Conservation (phyloP, 2,329 filamentous ascomycete species). For the Colletotrichum scovillei region DNA sequence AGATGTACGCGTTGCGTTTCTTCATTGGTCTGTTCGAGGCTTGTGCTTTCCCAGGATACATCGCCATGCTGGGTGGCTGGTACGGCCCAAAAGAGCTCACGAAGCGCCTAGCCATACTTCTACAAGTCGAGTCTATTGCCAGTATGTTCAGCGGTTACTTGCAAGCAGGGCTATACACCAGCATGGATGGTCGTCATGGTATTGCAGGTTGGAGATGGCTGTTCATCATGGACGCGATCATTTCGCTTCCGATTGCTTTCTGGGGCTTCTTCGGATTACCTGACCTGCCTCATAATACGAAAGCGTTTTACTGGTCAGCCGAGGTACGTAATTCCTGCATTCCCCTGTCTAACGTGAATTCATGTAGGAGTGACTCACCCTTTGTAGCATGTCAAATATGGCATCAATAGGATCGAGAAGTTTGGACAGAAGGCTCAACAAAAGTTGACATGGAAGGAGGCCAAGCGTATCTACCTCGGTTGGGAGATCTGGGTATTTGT, state of each 20-base stretch:
- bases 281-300: conserved; percentile 35
- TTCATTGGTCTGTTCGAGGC: conserved; percentile 54
- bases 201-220: conserved; percentile 52
- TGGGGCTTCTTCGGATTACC: conserved; percentile 39
- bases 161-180: conserved; percentile 61
- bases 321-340: neutral
- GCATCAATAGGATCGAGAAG: conserved; percentile 38
- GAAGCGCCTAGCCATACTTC: conserved; percentile 61
- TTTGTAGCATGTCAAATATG: conserved; percentile 33
- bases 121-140: conserved; percentile 62
- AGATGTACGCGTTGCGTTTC: conserved; percentile 56
- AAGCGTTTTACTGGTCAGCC: conserved; percentile 33
- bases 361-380: conserved; percentile 1
- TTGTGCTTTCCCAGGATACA: conserved; percentile 40
- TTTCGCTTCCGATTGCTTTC: conserved; percentile 39
- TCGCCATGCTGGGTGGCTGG: conserved; percentile 56
- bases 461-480: conserved; percentile 33
- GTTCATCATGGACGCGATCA: conserved; percentile 51
- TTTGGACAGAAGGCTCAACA: conserved; percentile 37
- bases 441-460: conserved; percentile 27
- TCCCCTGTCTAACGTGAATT: neutral
- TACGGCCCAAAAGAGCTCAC: conserved; percentile 54
- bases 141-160: conserved; percentile 69
- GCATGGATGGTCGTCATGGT: conserved; percentile 45
- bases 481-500: conserved; percentile 38